A percentile compares a stretch with the other conserved stretches of the same genome.
Conservation (phyloP, 441 rosid genomes). For the Gossypium davidsonii region DNA sequence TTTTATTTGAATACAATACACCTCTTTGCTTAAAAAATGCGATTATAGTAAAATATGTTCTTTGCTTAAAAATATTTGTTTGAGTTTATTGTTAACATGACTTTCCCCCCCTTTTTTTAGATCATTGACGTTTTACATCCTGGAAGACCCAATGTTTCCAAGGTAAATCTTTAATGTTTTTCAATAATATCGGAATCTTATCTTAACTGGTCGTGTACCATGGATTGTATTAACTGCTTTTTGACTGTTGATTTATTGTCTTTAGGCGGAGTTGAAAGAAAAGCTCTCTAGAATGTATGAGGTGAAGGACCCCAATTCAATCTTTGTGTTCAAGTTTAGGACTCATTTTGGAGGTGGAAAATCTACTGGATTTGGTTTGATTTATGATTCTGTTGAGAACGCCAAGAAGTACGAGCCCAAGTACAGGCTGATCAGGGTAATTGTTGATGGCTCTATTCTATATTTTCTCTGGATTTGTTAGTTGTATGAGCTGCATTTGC, state of each 20-base stretch:
- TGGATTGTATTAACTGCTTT: not conserved
- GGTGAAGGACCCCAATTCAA: slow-evolving; percentile 79
- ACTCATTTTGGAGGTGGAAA: slow-evolving; percentile 96
- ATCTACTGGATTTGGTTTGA: slow-evolving; percentile 85
- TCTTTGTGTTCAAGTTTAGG: slow-evolving; percentile 84
- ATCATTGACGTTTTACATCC: slow-evolving; percentile 94
- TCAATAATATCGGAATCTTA: not conserved
- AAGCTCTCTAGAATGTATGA: slow-evolving; percentile 73
- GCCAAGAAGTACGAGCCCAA: slow-evolving; percentile 92
- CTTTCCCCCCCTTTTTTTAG: slow-evolving; percentile 24
- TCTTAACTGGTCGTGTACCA: not conserved
- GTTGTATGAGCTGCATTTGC: no score
- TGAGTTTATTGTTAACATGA: not conserved
- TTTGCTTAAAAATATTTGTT: not conserved
- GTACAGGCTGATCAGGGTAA: slow-evolving; percentile 91
- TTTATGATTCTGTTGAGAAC: slow-evolving; percentile 75
- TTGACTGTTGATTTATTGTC: not conserved
- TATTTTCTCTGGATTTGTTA: not conserved
- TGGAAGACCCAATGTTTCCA: slow-evolving; percentile 79
- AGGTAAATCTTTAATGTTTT: slow-evolving; percentile 35
- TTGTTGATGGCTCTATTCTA: not conserved
- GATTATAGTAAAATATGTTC: not conserved
- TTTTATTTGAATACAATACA: no score
- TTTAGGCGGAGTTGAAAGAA: slow-evolving; percentile 80
- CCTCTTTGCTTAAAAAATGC: not conserved